Evolutionary conservation across 495 filamentous ascomycete genomes (phyloP).

Genomic region (Trichoderma erinaceum): DNA sequence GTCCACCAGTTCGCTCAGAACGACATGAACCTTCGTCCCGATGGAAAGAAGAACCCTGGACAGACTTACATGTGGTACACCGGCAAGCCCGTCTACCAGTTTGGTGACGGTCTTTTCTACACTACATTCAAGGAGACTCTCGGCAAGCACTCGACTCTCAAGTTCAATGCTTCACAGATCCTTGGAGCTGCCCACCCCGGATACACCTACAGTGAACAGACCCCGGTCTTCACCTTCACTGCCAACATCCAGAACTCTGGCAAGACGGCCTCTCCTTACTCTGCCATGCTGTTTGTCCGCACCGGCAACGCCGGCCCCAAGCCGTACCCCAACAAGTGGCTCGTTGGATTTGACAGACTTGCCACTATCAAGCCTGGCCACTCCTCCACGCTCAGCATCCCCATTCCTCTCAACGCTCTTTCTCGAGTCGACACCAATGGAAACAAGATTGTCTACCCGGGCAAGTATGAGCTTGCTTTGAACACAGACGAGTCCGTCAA

Average conservation of each 20-base stretch:
- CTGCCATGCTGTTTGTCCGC: constrained; percentile 50
- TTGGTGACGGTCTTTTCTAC: constrained; percentile 47
- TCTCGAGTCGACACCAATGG: constrained; percentile 53
- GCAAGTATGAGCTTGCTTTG: constrained; percentile 39
- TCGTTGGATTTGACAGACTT: constrained; percentile 56
- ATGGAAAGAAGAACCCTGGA: constrained; percentile 29
- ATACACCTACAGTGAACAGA: constrained; percentile 36
- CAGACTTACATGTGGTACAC: constrained; percentile 44
- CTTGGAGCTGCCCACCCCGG: constrained; percentile 11
- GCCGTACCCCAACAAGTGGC: constrained; percentile 58
- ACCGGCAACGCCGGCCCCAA: constrained; percentile 47
- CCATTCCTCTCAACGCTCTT: constrained; percentile 51
- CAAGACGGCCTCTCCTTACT: constrained; percentile 49
- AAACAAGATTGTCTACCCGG: constrained; percentile 59
- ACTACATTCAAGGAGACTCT: constrained; percentile 41
- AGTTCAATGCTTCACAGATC: constrained; percentile 20
- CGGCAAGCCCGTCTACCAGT: constrained; percentile 33
- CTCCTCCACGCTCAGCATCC: constrained; percentile 35
- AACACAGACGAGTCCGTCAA: background rate
- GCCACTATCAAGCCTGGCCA: constrained; percentile 36
- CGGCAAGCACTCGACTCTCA: constrained; percentile 32
- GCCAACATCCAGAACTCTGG: constrained; percentile 48
- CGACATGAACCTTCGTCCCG: constrained; percentile 38
- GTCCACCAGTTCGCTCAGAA: constrained; percentile 34
- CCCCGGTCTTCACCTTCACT: constrained; percentile 36